These are phyloP conservation scores for Eimeria zaria DNA, from an alignment of 169 alveolate species.

Conservation along the genomic window DNA sequence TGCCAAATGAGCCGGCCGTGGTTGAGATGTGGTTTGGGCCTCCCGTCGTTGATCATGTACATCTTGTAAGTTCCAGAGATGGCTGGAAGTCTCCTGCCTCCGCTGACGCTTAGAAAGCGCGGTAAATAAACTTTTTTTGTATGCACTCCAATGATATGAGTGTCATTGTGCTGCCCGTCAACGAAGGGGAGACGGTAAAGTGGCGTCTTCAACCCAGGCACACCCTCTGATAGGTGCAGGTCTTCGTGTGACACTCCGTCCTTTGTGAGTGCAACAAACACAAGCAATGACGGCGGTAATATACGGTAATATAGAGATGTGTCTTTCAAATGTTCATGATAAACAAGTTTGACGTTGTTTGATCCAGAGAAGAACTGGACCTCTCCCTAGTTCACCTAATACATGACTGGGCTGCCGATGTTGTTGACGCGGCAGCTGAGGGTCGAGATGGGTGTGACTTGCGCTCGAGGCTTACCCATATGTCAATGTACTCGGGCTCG, in stretches of 20 bases:
- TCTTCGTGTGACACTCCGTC: constrained; percentile 72
- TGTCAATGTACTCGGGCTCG: constrained; percentile 73
- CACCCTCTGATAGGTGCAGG: constrained; percentile 70
- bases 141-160: constrained; percentile 78
- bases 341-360: background rate
- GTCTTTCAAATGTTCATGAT: background rate
- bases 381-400: background rate
- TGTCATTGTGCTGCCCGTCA: constrained; percentile 82
- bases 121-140: constrained; percentile 28
- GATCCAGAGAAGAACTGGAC: background rate
- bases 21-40: constrained; percentile 79
- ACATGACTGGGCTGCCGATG: background rate
- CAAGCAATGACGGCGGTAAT: background rate
- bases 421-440: background rate
- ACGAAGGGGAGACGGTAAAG: constrained; percentile 79
- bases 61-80: constrained; percentile 69
- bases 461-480: constrained; percentile 62
- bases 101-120: constrained; percentile 31
- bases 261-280: constrained; percentile 19
- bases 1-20: constrained; percentile 82
- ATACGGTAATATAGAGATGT: background rate
- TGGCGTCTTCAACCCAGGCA: constrained; percentile 72
- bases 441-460: background rate
- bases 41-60: constrained; percentile 69
- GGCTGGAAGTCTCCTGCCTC: constrained; percentile 21